Percentiles rank a stretch among this genome's conserved stretches.
phyloP scores from a whole-genome alignment of 2,329 filamentous ascomycete genomes.

The Huntiella omanensis region DNA sequence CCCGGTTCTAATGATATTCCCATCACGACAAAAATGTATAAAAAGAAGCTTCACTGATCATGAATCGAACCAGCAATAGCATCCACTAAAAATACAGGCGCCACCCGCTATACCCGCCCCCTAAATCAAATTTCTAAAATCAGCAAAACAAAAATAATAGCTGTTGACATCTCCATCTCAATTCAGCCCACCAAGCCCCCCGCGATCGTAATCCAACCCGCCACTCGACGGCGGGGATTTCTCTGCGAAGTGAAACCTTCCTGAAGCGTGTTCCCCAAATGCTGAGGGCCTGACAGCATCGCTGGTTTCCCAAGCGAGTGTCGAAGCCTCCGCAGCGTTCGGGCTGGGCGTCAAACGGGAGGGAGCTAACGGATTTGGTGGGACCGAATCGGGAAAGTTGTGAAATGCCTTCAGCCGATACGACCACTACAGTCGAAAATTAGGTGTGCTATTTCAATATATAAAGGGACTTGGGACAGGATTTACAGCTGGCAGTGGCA shows the following conservation, averaged over 20 bases:
- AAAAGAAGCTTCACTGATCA: not conserved
- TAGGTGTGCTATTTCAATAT: not conserved
- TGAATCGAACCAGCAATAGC: constrained; percentile 4
- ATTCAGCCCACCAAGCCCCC: constrained; percentile 37
- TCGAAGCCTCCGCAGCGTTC: constrained; percentile 44
- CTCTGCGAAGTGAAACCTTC: constrained; percentile 58
- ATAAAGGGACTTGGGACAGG: not conserved
- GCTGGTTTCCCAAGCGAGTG: constrained; percentile 50
- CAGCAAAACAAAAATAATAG: constrained; percentile 15
- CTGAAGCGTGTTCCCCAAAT: constrained; percentile 50
- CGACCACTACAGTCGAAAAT: constrained; percentile 41
- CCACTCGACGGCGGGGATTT: constrained; percentile 51
- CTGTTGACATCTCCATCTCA: constrained; percentile 37
- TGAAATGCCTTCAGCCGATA: constrained; percentile 35
- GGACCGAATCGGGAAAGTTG: constrained; percentile 28
- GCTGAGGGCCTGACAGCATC: constrained; percentile 46
- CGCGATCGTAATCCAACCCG: constrained; percentile 48
- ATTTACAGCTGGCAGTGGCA: not conserved
- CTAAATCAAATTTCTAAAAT: not conserved
- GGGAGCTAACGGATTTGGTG: constrained; percentile 38
- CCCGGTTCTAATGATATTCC: too few species aligned
- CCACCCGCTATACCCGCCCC: not conserved
- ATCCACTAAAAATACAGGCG: constrained; percentile 3
- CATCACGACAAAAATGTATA: not conserved
- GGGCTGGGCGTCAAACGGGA: constrained; percentile 42